These are phyloP conservation scores for Plasmodium knowlesi DNA, from an alignment of 169 alveolate species.

Conservation along the genomic window DNA sequence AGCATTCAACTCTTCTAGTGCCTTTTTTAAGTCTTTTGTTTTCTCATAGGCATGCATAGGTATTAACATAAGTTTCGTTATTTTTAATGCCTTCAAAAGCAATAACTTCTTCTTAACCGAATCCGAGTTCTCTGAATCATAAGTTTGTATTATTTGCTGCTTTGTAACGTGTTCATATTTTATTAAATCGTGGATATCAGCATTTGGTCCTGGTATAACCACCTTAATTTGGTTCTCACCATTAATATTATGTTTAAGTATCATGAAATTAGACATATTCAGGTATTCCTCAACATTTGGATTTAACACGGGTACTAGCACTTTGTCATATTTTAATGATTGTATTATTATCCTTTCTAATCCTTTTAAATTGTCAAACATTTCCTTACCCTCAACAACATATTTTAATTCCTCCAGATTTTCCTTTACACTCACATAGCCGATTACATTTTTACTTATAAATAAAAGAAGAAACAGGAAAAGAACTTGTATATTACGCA, in stretches of 20 bases:
- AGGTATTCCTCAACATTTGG: background rate
- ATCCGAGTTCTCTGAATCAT: slow-evolving; percentile 16
- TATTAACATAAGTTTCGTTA: slow-evolving; percentile 20
- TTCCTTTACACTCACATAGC: background rate
- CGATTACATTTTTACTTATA: background rate
- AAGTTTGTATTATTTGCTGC: background rate
- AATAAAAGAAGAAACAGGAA: background rate
- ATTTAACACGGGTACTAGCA: slow-evolving; percentile 18
- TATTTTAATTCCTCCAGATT: slow-evolving; percentile 10
- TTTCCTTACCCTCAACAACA: slow-evolving; percentile 11
- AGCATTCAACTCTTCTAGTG: slow-evolving; percentile 10
- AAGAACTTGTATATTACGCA: background rate
- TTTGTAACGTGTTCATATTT: slow-evolving; percentile 37
- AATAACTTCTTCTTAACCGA: background rate
- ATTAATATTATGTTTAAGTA: background rate
- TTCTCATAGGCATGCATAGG: slow-evolving; percentile 18
- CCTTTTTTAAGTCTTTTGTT: slow-evolving; percentile 8
- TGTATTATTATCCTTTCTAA: slow-evolving; percentile 23
- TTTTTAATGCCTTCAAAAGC: slow-evolving; percentile 26
- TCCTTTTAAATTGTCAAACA: slow-evolving; percentile 17
- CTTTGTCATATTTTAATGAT: slow-evolving; percentile 13
- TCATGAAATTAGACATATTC: slow-evolving; percentile 20
- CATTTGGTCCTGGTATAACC: background rate
- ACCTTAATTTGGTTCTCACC: background rate
- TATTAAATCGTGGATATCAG: slow-evolving; percentile 11